Evolutionary conservation across 1,139 yeast species (phyloP), one percentile per base, ranked within the genome.

Genomic region (Diutina sp.): DNA sequence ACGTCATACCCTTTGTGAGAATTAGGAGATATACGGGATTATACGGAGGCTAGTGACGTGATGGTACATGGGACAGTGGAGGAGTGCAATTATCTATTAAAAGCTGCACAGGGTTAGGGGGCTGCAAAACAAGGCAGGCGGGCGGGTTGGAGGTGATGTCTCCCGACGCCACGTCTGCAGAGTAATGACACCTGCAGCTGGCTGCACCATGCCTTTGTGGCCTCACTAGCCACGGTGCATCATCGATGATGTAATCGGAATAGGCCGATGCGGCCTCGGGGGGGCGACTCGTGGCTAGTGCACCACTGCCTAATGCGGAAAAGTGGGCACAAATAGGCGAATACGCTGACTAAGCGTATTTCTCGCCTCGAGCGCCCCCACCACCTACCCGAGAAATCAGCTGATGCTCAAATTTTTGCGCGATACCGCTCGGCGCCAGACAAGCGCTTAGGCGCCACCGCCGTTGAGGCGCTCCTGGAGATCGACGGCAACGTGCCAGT

Each of bases 401-500:
- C 21, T 21, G 25, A 21, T 21, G 25, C 3, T 21, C 25, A 21
- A 21, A 21, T 21, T 21, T 21, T 53, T 28, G 11, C 9, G n/a
- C 41, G 28, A 12, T 25, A 18, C 12, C 46, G 21, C 25, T 32
- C 35, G 35, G 35, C 35, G 35, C 35, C 35, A 21, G 25, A 21
- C 25, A 21, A 2, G 3, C 25, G 25, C 25, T 21, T 21, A 21
- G 25, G 25, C 25, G 29, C 51, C 30, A 5, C 6, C n/a, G n/a
- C 41, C 41, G 41, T 46, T 46, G 61, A 64, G 55, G 67, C 70
- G 66, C 46, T 67, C 63, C 0, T 78, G 72, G 14, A 76, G 65
- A 6, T 73, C 74, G 52, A 71, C 61, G 0, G 79, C 80, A 47
- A 69, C 60, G 59, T 76, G 80, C 57, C 61, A 74, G 60, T 76